Conservation (phyloP, 2,329 filamentous ascomycete genomes). For the Aspergillus fumigatus region DNA sequence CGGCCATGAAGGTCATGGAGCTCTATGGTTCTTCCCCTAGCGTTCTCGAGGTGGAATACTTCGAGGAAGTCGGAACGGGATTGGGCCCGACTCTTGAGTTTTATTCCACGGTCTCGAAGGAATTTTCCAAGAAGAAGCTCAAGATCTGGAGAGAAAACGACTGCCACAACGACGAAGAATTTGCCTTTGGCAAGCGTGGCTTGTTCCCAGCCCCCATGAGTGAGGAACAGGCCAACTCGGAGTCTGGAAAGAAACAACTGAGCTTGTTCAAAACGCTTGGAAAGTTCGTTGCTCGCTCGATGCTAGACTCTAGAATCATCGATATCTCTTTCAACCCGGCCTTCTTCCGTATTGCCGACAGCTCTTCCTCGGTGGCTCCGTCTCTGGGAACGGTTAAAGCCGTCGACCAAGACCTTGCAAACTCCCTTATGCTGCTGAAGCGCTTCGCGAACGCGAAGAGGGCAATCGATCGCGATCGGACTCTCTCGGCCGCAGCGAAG, state of each 20-base stretch:
- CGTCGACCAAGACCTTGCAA: slow-evolving; percentile 80
- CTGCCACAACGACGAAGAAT: slow-evolving; percentile 65
- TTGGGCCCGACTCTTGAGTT: slow-evolving; percentile 95
- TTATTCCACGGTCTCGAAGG: slow-evolving; percentile 93
- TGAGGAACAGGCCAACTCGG: slow-evolving; percentile 65
- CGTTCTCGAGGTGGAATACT: slow-evolving; percentile 95
- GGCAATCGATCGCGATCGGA: slow-evolving; percentile 67
- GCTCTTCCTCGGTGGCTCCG: slow-evolving; percentile 62
- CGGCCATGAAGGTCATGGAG: slow-evolving; percentile 97
- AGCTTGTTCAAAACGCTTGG: slow-evolving; percentile 89
- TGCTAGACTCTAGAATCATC: slow-evolving; percentile 97
- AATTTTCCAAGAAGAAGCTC: slow-evolving; percentile 95
- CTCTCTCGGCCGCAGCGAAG: slow-evolving; percentile 66
- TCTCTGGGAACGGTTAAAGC: slow-evolving; percentile 85
- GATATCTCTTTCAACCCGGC: slow-evolving; percentile 96
- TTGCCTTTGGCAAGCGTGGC: slow-evolving; percentile 76
- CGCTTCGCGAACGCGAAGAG: slow-evolving; percentile 81
- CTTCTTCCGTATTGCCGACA: slow-evolving; percentile 90
- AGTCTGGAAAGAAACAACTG: slow-evolving; percentile 81
- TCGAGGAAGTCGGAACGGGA: slow-evolving; percentile 95
- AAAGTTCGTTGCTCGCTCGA: slow-evolving; percentile 94
- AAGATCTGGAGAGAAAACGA: slow-evolving; percentile 96
- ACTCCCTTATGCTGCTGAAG: slow-evolving; percentile 80
- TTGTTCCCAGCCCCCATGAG: slow-evolving; percentile 91
- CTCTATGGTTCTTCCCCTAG: slow-evolving; percentile 95